phyloP scores from a whole-genome alignment of 805 yeast genomes.

The Ogataea allantospora region DNA sequence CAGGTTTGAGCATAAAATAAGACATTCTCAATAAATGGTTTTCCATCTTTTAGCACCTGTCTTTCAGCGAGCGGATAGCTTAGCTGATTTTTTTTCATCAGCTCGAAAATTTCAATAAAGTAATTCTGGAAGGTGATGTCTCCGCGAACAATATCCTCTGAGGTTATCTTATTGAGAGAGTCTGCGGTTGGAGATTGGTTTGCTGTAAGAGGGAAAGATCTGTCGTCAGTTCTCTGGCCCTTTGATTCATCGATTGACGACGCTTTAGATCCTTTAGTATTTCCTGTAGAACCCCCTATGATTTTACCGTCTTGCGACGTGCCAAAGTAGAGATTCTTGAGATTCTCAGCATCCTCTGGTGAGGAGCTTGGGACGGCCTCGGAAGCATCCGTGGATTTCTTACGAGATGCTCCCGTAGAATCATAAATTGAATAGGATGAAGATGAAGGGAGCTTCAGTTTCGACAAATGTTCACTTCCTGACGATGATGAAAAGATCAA shows the following conservation, averaged over 20 bases:
- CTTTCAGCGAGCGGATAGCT: conserved; percentile 34
- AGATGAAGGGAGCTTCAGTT: conserved; percentile 9
- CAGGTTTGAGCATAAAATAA: conserved; percentile 28
- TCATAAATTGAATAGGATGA: conserved; percentile 7
- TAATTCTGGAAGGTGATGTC: conserved; percentile 34
- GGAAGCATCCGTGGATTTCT: conserved; percentile 5
- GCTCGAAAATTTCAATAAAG: conserved; percentile 32
- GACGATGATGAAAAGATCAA: conserved; percentile 12
- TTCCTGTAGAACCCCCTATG: conserved; percentile 31
- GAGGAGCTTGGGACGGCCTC: conserved; percentile 9
- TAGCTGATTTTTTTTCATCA: conserved; percentile 30
- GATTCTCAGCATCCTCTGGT: conserved; percentile 23
- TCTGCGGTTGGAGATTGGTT: conserved; percentile 29
- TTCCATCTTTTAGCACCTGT: conserved; percentile 30
- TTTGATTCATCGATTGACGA: conserved; percentile 26
- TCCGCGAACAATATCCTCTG: conserved; percentile 32
- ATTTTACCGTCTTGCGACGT: conserved; percentile 21
- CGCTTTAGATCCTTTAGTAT: conserved; percentile 19
- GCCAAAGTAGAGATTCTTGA: conserved; percentile 26
- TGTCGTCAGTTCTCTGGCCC: conserved; percentile 28
- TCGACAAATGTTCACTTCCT: conserved; percentile 8
- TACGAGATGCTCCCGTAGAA: conserved; percentile 6
- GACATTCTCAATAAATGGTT: conserved; percentile 34
- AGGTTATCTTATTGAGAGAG: conserved; percentile 25
- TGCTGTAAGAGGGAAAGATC: conserved; percentile 29